Conservation (phyloP, 2,329 filamentous ascomycete species). For the Trichoderma asperellum region DNA sequence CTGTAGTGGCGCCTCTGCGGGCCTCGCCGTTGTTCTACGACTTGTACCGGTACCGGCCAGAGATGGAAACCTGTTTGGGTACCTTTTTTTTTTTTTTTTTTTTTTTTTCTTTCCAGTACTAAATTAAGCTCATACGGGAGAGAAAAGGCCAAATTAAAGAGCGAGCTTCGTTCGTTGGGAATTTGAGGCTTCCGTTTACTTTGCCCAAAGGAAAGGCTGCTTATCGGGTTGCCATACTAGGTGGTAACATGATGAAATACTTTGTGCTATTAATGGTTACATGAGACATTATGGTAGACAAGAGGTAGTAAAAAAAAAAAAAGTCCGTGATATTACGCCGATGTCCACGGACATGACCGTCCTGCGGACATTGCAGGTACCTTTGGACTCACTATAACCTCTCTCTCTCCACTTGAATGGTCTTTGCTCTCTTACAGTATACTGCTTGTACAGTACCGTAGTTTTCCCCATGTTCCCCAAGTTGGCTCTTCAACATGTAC, state of each 20-base stretch:
- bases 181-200: background rate
- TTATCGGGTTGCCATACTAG: background rate
- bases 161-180: background rate
- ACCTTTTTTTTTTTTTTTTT: background rate
- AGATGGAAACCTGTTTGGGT: background rate
- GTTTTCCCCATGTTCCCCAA: conserved; percentile 23
- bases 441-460: background rate
- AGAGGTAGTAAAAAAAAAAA: background rate
- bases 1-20: background rate
- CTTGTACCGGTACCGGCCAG: background rate
- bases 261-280: background rate
- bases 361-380: conserved; percentile 21
- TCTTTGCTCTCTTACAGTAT: background rate
- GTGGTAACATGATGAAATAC: background rate
- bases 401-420: conserved; percentile 14
- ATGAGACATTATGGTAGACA: background rate
- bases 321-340: background rate
- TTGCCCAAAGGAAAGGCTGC: background rate
- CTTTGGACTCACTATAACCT: background rate
- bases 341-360: background rate
- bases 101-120: background rate
- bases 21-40: conserved; percentile 4
- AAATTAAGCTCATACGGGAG: background rate
- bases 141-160: background rate
- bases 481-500: background rate